These are phyloP conservation scores for Neonectria coccinea DNA, from an alignment of 2,329 filamentous ascomycete genomes.

Conservation along the genomic window DNA sequence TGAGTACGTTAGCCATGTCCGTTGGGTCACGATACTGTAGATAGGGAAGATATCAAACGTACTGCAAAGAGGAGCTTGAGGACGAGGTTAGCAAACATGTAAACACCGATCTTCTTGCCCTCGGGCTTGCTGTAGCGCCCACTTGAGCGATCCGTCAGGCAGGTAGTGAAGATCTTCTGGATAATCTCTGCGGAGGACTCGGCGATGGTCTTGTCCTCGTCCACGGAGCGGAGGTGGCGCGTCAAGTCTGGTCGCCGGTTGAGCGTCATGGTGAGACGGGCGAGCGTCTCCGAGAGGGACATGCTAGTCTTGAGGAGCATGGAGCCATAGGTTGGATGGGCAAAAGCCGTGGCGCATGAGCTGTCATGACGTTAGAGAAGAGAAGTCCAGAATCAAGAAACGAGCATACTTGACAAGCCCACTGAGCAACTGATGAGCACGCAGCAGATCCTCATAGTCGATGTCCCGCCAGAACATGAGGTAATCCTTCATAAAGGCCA, in stretches of 20 bases:
- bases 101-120: slow-evolving; percentile 88
- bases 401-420: slow-evolving; percentile 77
- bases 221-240: slow-evolving; percentile 70
- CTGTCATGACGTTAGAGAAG: slow-evolving; percentile 55
- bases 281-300: slow-evolving; percentile 82
- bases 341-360: slow-evolving; percentile 84
- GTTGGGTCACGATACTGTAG: background rate
- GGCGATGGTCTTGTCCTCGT: slow-evolving; percentile 79
- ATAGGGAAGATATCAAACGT: slow-evolving; percentile 43
- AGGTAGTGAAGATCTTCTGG: slow-evolving; percentile 90
- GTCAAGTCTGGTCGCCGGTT: slow-evolving; percentile 84
- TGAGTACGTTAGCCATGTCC: slow-evolving; percentile 13
- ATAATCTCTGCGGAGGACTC: slow-evolving; percentile 91
- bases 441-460: slow-evolving; percentile 78
- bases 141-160: slow-evolving; percentile 82
- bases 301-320: slow-evolving; percentile 88
- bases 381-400: background rate
- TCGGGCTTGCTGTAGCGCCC: slow-evolving; percentile 76
- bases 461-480: slow-evolving; percentile 85
- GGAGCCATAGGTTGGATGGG: slow-evolving; percentile 81
- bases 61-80: slow-evolving; percentile 88
- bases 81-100: slow-evolving; percentile 91
- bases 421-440: slow-evolving; percentile 80
- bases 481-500: slow-evolving; percentile 84
- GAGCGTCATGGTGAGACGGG: slow-evolving; percentile 84